phyloP scores from a whole-genome alignment of 345 rosid genomes.

The Citrus medica region DNA sequence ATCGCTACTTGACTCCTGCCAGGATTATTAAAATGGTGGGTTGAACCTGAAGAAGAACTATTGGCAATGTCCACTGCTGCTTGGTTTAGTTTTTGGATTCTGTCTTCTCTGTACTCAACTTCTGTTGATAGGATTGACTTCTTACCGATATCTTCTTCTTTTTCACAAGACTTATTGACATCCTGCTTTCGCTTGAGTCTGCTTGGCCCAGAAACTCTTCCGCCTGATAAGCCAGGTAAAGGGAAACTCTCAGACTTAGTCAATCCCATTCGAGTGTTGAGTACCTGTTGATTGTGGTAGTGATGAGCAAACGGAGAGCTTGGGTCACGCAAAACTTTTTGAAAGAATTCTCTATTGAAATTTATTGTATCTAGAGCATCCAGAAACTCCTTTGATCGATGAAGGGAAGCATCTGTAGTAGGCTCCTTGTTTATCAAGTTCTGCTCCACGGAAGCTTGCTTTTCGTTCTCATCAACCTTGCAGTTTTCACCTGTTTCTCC shows the following conservation, averaged over 20 bases:
- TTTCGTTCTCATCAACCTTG: conserved; percentile 20
- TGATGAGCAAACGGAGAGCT: conserved; percentile 50
- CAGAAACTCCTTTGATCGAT: conserved; percentile 35
- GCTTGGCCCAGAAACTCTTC: conserved; percentile 12
- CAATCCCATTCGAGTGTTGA: conserved; percentile 26
- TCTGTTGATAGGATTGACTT: conserved; percentile 28
- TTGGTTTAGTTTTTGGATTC: conserved; percentile 27
- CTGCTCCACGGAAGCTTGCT: conserved; percentile 26
- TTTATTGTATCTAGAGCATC: conserved; percentile 53
- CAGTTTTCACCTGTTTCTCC: conserved; percentile 23
- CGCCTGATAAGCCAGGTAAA: conserved; percentile 19
- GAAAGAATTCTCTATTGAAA: conserved; percentile 50
- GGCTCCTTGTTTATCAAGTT: conserved; percentile 25
- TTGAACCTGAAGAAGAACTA: conserved; percentile 30
- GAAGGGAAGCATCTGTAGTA: conserved; percentile 22
- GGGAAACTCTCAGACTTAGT: conserved; percentile 49
- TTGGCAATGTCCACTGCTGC: conserved; percentile 19
- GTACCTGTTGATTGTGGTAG: conserved; percentile 37
- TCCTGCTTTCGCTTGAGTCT: conserved; percentile 10
- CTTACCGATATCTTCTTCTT: conserved; percentile 11
- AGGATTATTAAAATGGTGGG: conserved; percentile 25
- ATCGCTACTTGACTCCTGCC: conserved; percentile 39
- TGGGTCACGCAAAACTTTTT: conserved; percentile 46
- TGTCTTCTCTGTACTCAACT: conserved; percentile 31
- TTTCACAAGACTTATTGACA: background rate